Conservation (phyloP, 148 eudicot genomes). For the Cornus suecica region DNA sequence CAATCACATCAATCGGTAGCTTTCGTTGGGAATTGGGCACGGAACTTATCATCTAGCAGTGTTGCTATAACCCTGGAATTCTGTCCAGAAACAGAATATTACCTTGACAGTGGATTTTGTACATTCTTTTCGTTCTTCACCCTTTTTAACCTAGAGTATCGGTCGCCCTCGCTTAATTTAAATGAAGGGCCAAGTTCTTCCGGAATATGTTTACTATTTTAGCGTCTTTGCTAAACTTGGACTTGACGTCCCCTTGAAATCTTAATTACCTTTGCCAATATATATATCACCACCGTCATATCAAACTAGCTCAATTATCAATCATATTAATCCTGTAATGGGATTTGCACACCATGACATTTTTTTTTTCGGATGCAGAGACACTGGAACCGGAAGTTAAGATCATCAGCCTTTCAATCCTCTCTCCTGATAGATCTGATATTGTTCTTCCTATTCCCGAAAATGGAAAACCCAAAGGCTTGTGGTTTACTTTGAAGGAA, state of each 20-base stretch:
- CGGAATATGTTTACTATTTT: background rate
- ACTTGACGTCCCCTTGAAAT: background rate
- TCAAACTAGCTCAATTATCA: background rate
- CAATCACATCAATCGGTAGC: background rate
- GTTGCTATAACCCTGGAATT: background rate
- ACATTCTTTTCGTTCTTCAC: too few relatives aligned
- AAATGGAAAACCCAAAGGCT: slow-evolving; percentile 48
- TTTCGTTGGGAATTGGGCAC: background rate
- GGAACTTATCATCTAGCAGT: background rate
- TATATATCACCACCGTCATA: background rate
- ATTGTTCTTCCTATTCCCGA: slow-evolving; percentile 46
- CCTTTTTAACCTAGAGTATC: background rate
- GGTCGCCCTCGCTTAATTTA: background rate
- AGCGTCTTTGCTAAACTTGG: background rate
- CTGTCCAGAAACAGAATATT: background rate
- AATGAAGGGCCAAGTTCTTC: background rate
- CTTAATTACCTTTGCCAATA: background rate
- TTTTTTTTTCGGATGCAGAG: slow-evolving; percentile 27
- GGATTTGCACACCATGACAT: background rate
- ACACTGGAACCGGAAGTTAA: slow-evolving; percentile 51
- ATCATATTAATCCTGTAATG: background rate
- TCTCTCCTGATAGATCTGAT: slow-evolving; percentile 43
- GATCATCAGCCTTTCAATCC: slow-evolving; percentile 44
- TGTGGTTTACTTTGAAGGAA: slow-evolving; percentile 57
- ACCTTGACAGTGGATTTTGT: background rate